These are phyloP conservation scores for Leptosphaerulina australis DNA, from an alignment of 2,329 filamentous ascomycete genomes.

Conservation along the genomic window DNA sequence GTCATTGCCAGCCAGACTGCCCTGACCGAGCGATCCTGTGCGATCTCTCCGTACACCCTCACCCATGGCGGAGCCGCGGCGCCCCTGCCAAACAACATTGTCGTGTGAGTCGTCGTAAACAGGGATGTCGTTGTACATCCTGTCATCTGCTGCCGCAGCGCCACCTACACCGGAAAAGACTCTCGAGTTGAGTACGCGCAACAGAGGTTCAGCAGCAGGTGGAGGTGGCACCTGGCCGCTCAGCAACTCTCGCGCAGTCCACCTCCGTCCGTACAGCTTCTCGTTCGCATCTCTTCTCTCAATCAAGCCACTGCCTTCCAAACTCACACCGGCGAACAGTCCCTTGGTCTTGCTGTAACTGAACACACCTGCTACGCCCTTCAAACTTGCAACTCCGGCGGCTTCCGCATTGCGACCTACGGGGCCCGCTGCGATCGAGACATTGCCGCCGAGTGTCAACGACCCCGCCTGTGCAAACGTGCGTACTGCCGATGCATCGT, in stretches of 20 bases:
- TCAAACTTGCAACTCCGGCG: slow-evolving; percentile 88
- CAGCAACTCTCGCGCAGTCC: slow-evolving; percentile 82
- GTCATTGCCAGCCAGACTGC: slow-evolving; percentile 45
- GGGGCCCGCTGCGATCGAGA: slow-evolving; percentile 91
- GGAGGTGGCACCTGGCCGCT: slow-evolving; percentile 78
- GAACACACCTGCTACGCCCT: slow-evolving; percentile 89
- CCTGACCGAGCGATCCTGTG: slow-evolving; percentile 41
- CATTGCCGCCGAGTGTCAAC: slow-evolving; percentile 92
- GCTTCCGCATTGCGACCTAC: slow-evolving; percentile 95
- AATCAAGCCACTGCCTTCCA: slow-evolving; percentile 91
- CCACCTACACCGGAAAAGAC: slow-evolving; percentile 73
- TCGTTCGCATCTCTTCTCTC: slow-evolving; percentile 97
- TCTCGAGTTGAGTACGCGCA: slow-evolving; percentile 82
- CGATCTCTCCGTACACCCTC: slow-evolving; percentile 65
- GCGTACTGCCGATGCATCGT: slow-evolving; percentile 85
- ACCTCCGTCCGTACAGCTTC: slow-evolving; percentile 85
- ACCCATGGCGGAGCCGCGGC: slow-evolving; percentile 71
- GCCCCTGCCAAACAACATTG: slow-evolving; percentile 81
- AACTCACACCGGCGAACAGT: slow-evolving; percentile 90
- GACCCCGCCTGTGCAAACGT: slow-evolving; percentile 93
- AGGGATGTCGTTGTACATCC: slow-evolving; percentile 92
- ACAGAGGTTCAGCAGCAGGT: slow-evolving; percentile 80
- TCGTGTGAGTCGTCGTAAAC: slow-evolving; percentile 86
- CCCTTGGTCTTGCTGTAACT: slow-evolving; percentile 98
- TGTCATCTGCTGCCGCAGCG: slow-evolving; percentile 56